Evolutionary conservation across 805 yeast species (phyloP).

Genomic region (Monosporozyma yasuniensis): DNA sequence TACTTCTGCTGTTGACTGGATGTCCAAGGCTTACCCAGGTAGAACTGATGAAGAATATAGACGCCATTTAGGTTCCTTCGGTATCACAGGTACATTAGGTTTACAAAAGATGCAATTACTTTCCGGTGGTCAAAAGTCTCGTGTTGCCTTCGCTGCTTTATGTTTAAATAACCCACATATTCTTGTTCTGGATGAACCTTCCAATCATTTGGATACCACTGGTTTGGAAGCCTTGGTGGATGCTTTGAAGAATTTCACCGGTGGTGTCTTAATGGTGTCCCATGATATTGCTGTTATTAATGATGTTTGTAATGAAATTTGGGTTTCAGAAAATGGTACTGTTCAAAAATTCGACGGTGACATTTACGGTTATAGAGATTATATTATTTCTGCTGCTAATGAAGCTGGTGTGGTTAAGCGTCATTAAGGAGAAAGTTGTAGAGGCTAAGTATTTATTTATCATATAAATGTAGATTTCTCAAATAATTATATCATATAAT

Average conservation of each 20-base stretch:
- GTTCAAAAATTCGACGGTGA: constrained; percentile 73
- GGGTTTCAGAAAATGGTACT: constrained; percentile 86
- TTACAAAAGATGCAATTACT: constrained; percentile 80
- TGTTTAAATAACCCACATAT: constrained; percentile 88
- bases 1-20: constrained; percentile 86
- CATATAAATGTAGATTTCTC: not conserved
- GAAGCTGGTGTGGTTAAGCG: constrained; percentile 83
- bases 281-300: constrained; percentile 92
- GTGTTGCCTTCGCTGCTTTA: constrained; percentile 96
- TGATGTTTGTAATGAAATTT: constrained; percentile 83
- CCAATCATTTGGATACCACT: constrained; percentile 95
- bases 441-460: not conserved
- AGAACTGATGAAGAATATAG: constrained; percentile 94
- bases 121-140: constrained; percentile 97
- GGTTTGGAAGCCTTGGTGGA: constrained; percentile 94
- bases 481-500: too few species aligned
- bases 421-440: constrained; percentile 39
- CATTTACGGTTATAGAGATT: constrained; percentile 83
- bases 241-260: constrained; percentile 79
- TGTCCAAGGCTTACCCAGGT: constrained; percentile 84
- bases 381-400: constrained; percentile 70
- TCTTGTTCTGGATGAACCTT: constrained; percentile 91
- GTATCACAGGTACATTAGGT: constrained; percentile 91
- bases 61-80: constrained; percentile 92
- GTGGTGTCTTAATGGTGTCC: constrained; percentile 95